These are phyloP conservation scores for Arthrobotrys megalospora DNA, from an alignment of 2,329 filamentous ascomycete species.

Conservation along the genomic window DNA sequence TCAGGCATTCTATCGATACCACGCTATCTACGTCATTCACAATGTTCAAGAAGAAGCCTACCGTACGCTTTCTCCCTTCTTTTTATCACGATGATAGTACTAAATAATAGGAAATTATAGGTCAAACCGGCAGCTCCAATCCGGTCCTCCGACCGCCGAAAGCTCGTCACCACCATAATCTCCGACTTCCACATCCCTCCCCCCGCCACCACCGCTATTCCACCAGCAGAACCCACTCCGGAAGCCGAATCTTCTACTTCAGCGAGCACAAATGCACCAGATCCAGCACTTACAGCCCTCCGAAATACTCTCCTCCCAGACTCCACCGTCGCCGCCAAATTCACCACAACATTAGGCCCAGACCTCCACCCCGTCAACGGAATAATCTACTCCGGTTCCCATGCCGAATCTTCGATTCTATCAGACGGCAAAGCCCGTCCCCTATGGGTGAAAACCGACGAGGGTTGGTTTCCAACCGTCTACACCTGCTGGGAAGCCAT, in stretches of 20 bases:
- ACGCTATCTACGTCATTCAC: conserved; percentile 7
- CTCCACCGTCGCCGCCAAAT: conserved; percentile 75
- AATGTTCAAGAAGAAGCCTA: conserved; percentile 58
- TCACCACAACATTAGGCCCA: conserved; percentile 77
- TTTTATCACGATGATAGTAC: too few species aligned
- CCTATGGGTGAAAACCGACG: conserved; percentile 77
- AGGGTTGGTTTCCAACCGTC: conserved; percentile 71
- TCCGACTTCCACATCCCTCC: conserved; percentile 70
- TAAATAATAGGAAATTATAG: conserved; percentile 65
- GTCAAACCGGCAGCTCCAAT: conserved; percentile 78
- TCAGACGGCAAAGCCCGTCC: conserved; percentile 72
- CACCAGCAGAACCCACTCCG: conserved; percentile 66
- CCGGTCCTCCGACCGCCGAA: conserved; percentile 77
- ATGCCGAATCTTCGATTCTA: conserved; percentile 66
- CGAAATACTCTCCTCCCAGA: conserved; percentile 76
- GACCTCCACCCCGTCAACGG: conserved; percentile 75
- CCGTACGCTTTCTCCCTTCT: conserved; percentile 25
- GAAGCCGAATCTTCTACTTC: conserved; percentile 63
- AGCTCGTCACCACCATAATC: conserved; percentile 78
- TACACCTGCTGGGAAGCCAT: conserved; percentile 78
- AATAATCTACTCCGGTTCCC: conserved; percentile 76
- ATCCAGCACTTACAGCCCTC: conserved; percentile 47
- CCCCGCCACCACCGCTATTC: neutral
- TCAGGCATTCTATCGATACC: neutral
- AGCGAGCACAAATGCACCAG: conserved; percentile 2